Conservation (phyloP, 2,329 filamentous ascomycete species). For the Hypoxylon sp. region DNA sequence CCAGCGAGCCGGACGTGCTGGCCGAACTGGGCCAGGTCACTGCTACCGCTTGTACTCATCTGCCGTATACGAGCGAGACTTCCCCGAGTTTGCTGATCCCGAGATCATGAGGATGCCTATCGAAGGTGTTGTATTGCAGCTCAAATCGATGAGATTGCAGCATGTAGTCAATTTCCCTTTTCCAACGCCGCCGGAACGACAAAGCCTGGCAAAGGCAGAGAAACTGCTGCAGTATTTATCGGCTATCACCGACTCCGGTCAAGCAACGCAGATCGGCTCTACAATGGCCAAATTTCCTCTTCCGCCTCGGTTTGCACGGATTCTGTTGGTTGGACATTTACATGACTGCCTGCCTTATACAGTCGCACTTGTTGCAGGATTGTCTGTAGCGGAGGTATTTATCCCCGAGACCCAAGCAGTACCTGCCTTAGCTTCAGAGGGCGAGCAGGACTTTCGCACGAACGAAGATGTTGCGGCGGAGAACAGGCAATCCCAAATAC, state of each 20-base stretch:
- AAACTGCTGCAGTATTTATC: slow-evolving; percentile 86
- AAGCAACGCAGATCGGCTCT: slow-evolving; percentile 80
- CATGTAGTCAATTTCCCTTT: slow-evolving; percentile 95
- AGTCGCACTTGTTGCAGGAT: slow-evolving; percentile 84
- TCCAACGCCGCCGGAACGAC: slow-evolving; percentile 83
- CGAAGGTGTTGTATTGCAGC: slow-evolving; percentile 88
- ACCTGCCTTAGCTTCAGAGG: slow-evolving; percentile 59
- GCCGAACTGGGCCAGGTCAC: slow-evolving; percentile 93
- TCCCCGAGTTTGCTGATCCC: slow-evolving; percentile 83
- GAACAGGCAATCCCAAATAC: slow-evolving; percentile 70
- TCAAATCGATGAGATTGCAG: slow-evolving; percentile 93
- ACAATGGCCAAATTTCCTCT: slow-evolving; percentile 90
- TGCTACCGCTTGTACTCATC: slow-evolving; percentile 96
- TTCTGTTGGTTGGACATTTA: slow-evolving; percentile 85
- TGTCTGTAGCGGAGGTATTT: slow-evolving; percentile 90
- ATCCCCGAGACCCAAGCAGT: slow-evolving; percentile 82
- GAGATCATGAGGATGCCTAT: slow-evolving; percentile 92
- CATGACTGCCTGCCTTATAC: slow-evolving; percentile 86
- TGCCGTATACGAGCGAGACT: slow-evolving; percentile 90
- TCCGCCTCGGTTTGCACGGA: slow-evolving; percentile 88
- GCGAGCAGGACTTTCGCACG: slow-evolving; percentile 57
- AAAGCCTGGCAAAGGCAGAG: slow-evolving; percentile 83
- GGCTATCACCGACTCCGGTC: slow-evolving; percentile 75
- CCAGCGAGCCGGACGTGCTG: slow-evolving; percentile 91
- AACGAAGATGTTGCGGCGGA: slow-evolving; percentile 77